Base-by-base conservation (phyloP, 2,329 filamentous ascomycete species). In the Penicillium sp. region DNA sequence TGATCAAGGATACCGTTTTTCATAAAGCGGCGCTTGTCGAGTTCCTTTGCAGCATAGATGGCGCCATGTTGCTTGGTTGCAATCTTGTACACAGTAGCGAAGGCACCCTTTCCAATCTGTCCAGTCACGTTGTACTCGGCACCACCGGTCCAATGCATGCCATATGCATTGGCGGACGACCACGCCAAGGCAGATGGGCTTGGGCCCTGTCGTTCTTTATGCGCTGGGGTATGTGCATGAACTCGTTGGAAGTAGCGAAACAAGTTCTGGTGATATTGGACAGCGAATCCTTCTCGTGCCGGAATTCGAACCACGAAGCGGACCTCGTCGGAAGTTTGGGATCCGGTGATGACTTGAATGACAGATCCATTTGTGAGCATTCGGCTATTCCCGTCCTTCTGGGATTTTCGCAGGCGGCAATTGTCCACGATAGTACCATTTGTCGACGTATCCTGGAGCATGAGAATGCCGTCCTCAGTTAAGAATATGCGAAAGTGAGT, bases 401-500 rank as follows among this genome's bases (percentile, higher is more conserved):
- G 73, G 60, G 65, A 71, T 46, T 82, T 86, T 55, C 81, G 81
- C 16, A 99, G 80, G 36, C 91, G 78, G 19, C 80, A 78, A 25
- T 84, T 82, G 74, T 97, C 92, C 55, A 97, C 91, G 58, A 91
- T 81, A 4, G 94, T 97, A 29, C 94, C 94, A 68, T 97, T 99
- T n/a, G 92, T 97, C 0, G 94, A 97, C 70, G 87, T 84, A 70
- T 99, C 94, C 72, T 96, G 88, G 13, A 97, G 79, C 91, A 99
- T 96, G 62, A 97, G 82, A 55, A 90, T 87, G 29, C 89, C 91
- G 61, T 90, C 85, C n/a, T 86, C 80, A 67, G 95, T 99, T 66
- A 96, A 82, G 70, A 89, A 96, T 60, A 99, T 96, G 52, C 91
- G 88, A 72, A 97, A 99, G 72, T 99, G 94, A n/a, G 89, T 82